A percentile compares a stretch with the other conserved stretches of the same genome.
Conservation (phyloP, 495 filamentous ascomycete genomes). For the Aspergillus carlsbadensis region DNA sequence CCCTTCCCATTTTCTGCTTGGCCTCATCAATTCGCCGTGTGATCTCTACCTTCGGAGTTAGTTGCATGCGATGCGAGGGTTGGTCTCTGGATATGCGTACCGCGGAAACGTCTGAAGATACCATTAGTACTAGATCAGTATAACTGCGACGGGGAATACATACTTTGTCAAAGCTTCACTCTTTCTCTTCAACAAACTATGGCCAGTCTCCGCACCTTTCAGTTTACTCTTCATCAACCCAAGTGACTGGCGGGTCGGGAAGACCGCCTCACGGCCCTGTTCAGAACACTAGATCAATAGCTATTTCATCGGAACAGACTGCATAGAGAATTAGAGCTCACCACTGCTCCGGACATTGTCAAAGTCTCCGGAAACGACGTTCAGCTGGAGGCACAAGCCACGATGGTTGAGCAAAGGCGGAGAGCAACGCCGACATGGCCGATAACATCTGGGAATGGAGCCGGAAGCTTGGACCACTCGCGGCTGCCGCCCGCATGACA, state of each 20-base stretch:
- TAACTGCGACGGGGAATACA: slow-evolving; percentile 16
- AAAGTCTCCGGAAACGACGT: slow-evolving; percentile 12
- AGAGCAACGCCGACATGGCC: slow-evolving; percentile 25
- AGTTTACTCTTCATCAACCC: slow-evolving; percentile 98
- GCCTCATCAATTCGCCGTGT: slow-evolving; percentile 96
- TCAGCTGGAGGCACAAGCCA: slow-evolving; percentile 18
- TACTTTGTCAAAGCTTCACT: slow-evolving; percentile 91
- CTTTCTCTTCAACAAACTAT: slow-evolving; percentile 86
- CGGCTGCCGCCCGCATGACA: slow-evolving; percentile 22
- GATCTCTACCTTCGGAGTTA: slow-evolving; percentile 65
- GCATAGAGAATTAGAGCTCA: slow-evolving; percentile 25
- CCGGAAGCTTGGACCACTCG: slow-evolving; percentile 28
- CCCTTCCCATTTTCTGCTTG: slow-evolving; percentile 98
- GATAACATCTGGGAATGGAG: slow-evolving; percentile 17
- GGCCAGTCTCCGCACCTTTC: slow-evolving; percentile 90
- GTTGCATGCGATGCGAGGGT: slow-evolving; percentile 26
- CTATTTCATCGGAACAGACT: background rate
- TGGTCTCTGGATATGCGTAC: slow-evolving; percentile 42
- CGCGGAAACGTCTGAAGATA: slow-evolving; percentile 74
- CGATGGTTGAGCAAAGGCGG: slow-evolving; percentile 12
- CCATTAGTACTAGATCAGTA: slow-evolving; percentile 13
- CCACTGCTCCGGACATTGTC: slow-evolving; percentile 59
- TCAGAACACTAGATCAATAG: slow-evolving; percentile 9
- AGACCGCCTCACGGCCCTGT: slow-evolving; percentile 77
- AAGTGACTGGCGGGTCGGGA: slow-evolving; percentile 95